phyloP scores from a whole-genome alignment of 345 rosid genomes.

The Salix arbutifolia region DNA sequence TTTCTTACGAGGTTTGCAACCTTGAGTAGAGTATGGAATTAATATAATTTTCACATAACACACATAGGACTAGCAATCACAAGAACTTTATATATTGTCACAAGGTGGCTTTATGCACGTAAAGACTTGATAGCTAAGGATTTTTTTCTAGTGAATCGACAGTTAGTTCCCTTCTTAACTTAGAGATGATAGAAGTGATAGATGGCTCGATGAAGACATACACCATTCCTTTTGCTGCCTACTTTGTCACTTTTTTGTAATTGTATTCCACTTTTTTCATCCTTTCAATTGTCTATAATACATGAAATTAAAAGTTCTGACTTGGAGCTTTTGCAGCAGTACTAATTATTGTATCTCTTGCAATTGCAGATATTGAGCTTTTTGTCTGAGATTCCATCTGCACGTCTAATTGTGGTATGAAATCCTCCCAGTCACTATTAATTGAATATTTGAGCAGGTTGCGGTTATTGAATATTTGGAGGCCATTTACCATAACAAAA shows the following conservation, averaged over 20 bases:
- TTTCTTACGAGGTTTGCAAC: neutral
- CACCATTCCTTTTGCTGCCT: no score
- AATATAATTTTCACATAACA: neutral
- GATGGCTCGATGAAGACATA: neutral
- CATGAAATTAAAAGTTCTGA: conserved; percentile 5
- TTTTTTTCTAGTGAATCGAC: neutral
- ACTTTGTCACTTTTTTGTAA: neutral
- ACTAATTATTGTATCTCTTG: conserved; percentile 18
- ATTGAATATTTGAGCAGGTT: conserved; percentile 6
- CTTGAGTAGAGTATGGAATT: neutral
- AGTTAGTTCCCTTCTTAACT: neutral
- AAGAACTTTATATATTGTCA: neutral
- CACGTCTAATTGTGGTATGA: conserved; percentile 81
- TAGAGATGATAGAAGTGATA: neutral
- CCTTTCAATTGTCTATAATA: neutral
- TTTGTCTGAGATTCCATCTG: conserved; percentile 80
- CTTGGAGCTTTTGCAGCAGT: neutral
- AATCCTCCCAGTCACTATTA: conserved; percentile 7
- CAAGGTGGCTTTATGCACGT: neutral
- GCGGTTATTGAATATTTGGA: neutral
- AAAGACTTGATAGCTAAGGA: neutral
- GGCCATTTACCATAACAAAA: neutral
- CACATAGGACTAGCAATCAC: neutral
- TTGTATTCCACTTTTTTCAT: neutral
- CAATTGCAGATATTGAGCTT: conserved; percentile 71